Conservation (phyloP, 2,329 filamentous ascomycete genomes). For the Xylariaceae sp. region DNA sequence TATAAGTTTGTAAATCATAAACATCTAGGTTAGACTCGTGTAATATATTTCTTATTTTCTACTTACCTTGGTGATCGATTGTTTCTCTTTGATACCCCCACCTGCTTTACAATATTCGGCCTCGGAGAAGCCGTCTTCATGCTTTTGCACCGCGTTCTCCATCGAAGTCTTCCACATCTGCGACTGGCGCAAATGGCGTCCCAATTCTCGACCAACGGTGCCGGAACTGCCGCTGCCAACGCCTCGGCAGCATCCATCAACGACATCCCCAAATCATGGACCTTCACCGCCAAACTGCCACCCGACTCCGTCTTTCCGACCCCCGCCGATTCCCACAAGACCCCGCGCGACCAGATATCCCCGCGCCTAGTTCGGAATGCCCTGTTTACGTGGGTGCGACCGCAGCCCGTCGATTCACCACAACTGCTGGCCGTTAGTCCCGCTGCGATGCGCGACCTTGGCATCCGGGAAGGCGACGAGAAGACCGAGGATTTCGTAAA, state of each 20-base stretch:
- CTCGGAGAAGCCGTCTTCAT: conserved; percentile 29
- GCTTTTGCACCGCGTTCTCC: conserved; percentile 39
- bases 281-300: conserved; percentile 68
- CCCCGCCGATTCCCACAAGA: conserved; percentile 77
- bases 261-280: conserved; percentile 67
- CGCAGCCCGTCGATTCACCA: conserved; percentile 69
- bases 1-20: background rate
- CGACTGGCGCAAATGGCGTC: conserved; percentile 39
- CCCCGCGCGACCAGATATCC: conserved; percentile 73
- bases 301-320: conserved; percentile 79
- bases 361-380: conserved; percentile 85
- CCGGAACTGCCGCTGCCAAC: conserved; percentile 17
- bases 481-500: conserved; percentile 73
- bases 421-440: conserved; percentile 82
- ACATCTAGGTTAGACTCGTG: background rate
- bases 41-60: background rate
- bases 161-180: conserved; percentile 36
- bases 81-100: background rate
- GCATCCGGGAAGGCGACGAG: conserved; percentile 69
- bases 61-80: background rate
- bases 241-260: conserved; percentile 42
- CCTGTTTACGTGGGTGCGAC: conserved; percentile 87
- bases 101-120: background rate
- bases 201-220: conserved; percentile 36
- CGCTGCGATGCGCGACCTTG: conserved; percentile 79